Evolutionary conservation across 1,139 yeast genomes (phyloP).

Genomic region (Candida pseudoviswanathii): DNA sequence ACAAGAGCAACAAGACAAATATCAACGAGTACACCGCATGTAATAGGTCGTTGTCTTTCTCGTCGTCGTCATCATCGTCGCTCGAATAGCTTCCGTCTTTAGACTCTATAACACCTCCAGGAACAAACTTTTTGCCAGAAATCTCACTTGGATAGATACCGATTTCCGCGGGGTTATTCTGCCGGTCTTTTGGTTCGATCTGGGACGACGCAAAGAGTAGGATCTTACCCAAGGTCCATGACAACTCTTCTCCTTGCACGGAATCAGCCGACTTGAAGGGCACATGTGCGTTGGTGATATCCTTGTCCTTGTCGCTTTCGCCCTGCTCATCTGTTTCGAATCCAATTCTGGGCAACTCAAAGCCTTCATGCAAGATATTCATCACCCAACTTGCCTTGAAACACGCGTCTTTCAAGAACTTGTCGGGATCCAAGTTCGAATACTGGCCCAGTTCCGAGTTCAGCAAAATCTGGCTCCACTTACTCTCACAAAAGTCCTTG

Average conservation of each 20-base stretch:
- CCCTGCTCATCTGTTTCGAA: constrained; percentile 36
- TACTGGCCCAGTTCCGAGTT: constrained; percentile 56
- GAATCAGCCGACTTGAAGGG: constrained; percentile 65
- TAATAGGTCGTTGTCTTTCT: constrained; percentile 12
- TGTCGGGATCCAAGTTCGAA: constrained; percentile 47
- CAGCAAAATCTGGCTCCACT: constrained; percentile 55
- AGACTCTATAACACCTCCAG: constrained; percentile 29
- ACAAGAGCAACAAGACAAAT: constrained; percentile 21
- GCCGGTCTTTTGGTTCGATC: constrained; percentile 29
- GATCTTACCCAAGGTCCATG: constrained; percentile 71
- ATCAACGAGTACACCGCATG: constrained; percentile 18
- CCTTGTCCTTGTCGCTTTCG: constrained; percentile 19
- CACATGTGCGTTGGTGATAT: constrained; percentile 40
- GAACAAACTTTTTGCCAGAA: constrained; percentile 42
- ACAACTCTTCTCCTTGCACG: constrained; percentile 59
- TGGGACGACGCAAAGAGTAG: constrained; percentile 60
- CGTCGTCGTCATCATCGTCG: constrained; percentile 26
- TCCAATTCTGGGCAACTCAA: constrained; percentile 67
- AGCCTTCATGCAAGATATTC: constrained; percentile 77
- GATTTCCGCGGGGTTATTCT: constrained; percentile 23
- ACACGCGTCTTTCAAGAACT: constrained; percentile 63
- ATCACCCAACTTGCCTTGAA: constrained; percentile 85
- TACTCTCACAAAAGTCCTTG: constrained; percentile 63
- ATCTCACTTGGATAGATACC: constrained; percentile 58
- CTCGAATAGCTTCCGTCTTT: constrained; percentile 12